Conservation (phyloP, 2,329 filamentous ascomycete species). For the Cordyceps javanica region DNA sequence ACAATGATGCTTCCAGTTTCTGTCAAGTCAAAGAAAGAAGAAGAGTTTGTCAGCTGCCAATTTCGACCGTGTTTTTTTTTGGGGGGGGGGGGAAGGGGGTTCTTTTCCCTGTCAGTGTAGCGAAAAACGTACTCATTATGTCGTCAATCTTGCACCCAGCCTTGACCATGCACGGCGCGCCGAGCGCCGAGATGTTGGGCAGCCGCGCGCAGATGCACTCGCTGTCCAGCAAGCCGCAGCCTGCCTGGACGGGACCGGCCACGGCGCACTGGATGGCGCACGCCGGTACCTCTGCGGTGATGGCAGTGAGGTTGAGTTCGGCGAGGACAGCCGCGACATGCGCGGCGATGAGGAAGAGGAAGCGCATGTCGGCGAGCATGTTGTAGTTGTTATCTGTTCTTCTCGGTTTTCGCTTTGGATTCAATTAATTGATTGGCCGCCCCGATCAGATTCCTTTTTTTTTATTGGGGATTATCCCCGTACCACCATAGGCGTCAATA, state of each 20-base stretch:
- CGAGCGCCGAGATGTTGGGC: constrained; percentile 26
- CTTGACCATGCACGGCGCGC: constrained; percentile 30
- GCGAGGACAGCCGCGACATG: constrained; percentile 20
- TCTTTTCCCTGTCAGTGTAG: not conserved
- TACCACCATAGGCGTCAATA: not conserved
- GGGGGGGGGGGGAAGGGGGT: no score
- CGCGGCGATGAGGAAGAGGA: constrained; percentile 21
- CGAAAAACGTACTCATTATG: constrained; percentile 27
- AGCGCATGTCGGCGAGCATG: constrained; percentile 12
- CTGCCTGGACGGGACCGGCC: constrained; percentile 23
- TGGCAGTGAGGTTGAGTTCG: constrained; percentile 19
- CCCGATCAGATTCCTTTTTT: not conserved
- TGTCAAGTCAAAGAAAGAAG: no score
- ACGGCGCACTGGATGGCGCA: constrained; percentile 35
- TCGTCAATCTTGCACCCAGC: constrained; percentile 30
- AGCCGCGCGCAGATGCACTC: constrained; percentile 33
- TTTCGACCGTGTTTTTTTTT: not conserved
- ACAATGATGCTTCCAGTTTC: constrained; percentile 6
- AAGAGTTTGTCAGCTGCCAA: not conserved
- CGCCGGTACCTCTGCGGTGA: constrained; percentile 24
- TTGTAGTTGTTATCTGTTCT: not conserved
- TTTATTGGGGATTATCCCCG: not conserved
- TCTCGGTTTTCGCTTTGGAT: no score
- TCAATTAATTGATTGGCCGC: not conserved
- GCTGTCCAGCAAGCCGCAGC: constrained; percentile 29